A percentile compares a stretch with the other conserved stretches of the same genome.
Conservation (phyloP, 2,329 filamentous ascomycete genomes). For the Stylonectria norvegica region DNA sequence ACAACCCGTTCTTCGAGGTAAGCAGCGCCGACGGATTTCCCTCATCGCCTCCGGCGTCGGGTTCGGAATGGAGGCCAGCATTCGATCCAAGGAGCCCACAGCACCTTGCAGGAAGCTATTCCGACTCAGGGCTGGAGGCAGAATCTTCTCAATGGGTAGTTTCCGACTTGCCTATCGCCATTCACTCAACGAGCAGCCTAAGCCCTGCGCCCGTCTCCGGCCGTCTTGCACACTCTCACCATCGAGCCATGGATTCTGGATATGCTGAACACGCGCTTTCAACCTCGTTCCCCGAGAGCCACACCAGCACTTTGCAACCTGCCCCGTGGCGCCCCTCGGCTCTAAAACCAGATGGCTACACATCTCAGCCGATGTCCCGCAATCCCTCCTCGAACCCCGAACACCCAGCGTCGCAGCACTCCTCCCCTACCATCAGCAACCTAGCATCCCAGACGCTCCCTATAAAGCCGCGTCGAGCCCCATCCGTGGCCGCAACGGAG, state of each 20-base stretch:
- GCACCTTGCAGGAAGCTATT: constrained; percentile 7
- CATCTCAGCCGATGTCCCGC: constrained; percentile 20
- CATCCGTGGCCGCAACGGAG: constrained; percentile 19
- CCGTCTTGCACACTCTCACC: constrained; percentile 1
- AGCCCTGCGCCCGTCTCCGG: constrained; percentile 2
- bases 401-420: constrained; percentile 1
- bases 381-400: constrained; percentile 16
- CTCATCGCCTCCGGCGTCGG: no score
- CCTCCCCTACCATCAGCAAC: constrained; percentile 3
- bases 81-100: no score
- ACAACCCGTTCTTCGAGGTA: constrained; percentile 17
- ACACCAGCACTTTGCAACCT: constrained; percentile 15
- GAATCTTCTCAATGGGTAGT: constrained; percentile 15
- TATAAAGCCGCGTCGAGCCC: constrained; percentile 8
- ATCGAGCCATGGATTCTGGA: constrained; percentile 5
- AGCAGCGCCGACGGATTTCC: constrained; percentile 9
- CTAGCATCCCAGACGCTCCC: constrained; percentile 3
- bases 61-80: constrained; percentile 11
- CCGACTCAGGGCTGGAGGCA: constrained; percentile 13
- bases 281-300: constrained; percentile 15
- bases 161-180: constrained; percentile 12
- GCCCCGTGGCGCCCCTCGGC: constrained; percentile 10
- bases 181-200: constrained; percentile 15
- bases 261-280: constrained; percentile 10
- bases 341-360: constrained; percentile 13